Conservation (phyloP, 805 yeast genomes). For the Wickerhamomyces bisporus region DNA sequence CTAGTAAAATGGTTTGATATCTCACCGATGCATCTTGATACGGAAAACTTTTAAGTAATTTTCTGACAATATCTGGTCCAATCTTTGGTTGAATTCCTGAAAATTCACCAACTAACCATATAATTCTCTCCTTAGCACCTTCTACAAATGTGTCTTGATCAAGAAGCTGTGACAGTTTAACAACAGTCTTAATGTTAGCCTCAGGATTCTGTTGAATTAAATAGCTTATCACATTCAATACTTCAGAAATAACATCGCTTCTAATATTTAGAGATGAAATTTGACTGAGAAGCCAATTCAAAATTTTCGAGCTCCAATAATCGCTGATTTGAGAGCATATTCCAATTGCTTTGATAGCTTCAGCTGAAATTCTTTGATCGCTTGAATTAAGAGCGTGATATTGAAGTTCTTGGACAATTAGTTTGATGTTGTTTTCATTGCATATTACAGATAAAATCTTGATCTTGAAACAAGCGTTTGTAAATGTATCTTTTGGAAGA, state of each 20-base stretch:
- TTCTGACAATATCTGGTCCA: constrained; percentile 74
- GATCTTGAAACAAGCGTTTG: constrained; percentile 49
- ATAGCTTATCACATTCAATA: constrained; percentile 66
- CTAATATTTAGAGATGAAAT: constrained; percentile 28
- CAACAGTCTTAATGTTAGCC: constrained; percentile 49
- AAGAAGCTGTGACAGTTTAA: constrained; percentile 39
- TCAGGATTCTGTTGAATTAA: constrained; percentile 60
- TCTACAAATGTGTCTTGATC: constrained; percentile 25
- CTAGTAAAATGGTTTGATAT: constrained; percentile 62
- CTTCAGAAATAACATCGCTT: constrained; percentile 46
- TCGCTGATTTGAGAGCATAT: constrained; percentile 46
- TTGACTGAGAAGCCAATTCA: constrained; percentile 59
- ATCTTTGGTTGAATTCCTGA: constrained; percentile 40
- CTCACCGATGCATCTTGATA: constrained; percentile 55
- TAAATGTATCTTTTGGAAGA: constrained; percentile 45
- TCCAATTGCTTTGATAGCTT: constrained; percentile 59
- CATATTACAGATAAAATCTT: constrained; percentile 56
- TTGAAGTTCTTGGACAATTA: constrained; percentile 58
- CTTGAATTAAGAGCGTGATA: constrained; percentile 39
- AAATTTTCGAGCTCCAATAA: constrained; percentile 47
- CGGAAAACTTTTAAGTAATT: constrained; percentile 47
- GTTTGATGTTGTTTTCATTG: constrained; percentile 44
- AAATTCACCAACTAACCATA: constrained; percentile 91
- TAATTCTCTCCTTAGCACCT: constrained; percentile 71
- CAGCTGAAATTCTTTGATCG: constrained; percentile 27